These are phyloP conservation scores for Tolypocladium amazonense DNA, from an alignment of 2,329 filamentous ascomycete species.

Conservation along the genomic window DNA sequence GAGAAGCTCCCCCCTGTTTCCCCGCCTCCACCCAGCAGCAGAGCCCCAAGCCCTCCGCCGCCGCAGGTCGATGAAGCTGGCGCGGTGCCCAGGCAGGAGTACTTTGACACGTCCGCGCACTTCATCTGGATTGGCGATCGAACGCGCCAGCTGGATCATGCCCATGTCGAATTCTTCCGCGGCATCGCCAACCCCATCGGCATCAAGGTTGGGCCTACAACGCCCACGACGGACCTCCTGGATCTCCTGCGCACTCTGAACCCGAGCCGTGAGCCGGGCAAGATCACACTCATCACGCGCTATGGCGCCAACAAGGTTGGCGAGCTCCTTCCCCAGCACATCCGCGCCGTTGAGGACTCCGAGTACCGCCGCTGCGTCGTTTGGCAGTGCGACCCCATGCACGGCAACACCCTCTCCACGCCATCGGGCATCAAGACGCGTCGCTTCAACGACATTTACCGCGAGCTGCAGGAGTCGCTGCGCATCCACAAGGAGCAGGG, in stretches of 20 bases:
- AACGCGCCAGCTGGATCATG: conserved; percentile 84
- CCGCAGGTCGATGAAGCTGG: conserved; percentile 14
- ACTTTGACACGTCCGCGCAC: conserved; percentile 91
- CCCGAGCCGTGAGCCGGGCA: conserved; percentile 70
- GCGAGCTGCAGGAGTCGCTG: conserved; percentile 74
- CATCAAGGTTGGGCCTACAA: conserved; percentile 88
- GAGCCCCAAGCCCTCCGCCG: conserved; percentile 32
- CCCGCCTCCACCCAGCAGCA: conserved; percentile 3
- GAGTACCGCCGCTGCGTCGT: conserved; percentile 60
- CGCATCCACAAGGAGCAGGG: conserved; percentile 73
- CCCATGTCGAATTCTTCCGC: conserved; percentile 94
- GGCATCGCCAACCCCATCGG: conserved; percentile 94
- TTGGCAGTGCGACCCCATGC: conserved; percentile 99
- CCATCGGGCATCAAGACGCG: conserved; percentile 80
- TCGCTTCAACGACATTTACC: conserved; percentile 81
- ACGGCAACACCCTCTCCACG: conserved; percentile 67
- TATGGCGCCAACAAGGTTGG: conserved; percentile 76
- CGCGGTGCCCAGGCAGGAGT: conserved; percentile 38
- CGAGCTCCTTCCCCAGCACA: conserved; percentile 69
- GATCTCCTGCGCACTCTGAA: conserved; percentile 77
- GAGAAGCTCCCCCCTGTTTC: conserved; percentile 42
- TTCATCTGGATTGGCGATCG: conserved; percentile 98
- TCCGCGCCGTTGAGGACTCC: conserved; percentile 75
- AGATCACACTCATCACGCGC: conserved; percentile 91
- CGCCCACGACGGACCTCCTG: conserved; percentile 65